Evolutionary conservation across 2,329 filamentous ascomycete species (phyloP), one percentile per base, ranked within the genome.

Genomic region (Rachicladosporium sp.): DNA sequence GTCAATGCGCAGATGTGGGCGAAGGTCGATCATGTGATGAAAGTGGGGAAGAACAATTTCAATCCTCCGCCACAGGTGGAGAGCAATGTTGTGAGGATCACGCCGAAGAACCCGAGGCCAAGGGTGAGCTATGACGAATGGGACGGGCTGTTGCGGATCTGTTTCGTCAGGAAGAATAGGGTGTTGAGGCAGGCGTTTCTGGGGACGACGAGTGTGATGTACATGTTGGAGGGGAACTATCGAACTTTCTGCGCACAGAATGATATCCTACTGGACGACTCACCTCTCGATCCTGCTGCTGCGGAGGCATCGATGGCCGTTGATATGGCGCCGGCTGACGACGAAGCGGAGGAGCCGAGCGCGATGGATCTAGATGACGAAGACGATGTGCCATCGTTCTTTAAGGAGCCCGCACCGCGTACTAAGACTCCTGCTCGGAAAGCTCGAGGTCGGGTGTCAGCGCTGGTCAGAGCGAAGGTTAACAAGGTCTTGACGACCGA

Each of bases 41-140:
- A 94, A 66, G 89, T 96, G 34, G 87, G 88, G 48, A 83, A 81
- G 64, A 91, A 93, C 64, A 96, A 96, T 67, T 98, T 96, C 73
- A 86, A 85, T 46, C 91, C 91, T 0, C 89, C 91, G 1, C 91
- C 91, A 6, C 76, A 86, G 55, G 91, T 98, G 42, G 91, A 98
- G 63, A 85, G 78, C 6, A 88, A 82, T 42, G 88, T 95, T 5
- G 87, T 95, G 35, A 75, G 88, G 44, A 82, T 95, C 49, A 84
- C 89, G 56, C 87, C 87, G 13, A 93, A 95, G 66, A 72, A 75
- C 30, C 87, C 87, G 8, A 69, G 86, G 30, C 89, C 89, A 38
- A 80, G 86, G 50, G 88, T 96, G 47, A 84, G 78, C 57, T 96
- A 89, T 63, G 86, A 93, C 38, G 91, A 96, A 61, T 95, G 88